Evolutionary conservation across 169 alveolate species (phyloP).

Genomic region (Cryptosporidium sp.): DNA sequence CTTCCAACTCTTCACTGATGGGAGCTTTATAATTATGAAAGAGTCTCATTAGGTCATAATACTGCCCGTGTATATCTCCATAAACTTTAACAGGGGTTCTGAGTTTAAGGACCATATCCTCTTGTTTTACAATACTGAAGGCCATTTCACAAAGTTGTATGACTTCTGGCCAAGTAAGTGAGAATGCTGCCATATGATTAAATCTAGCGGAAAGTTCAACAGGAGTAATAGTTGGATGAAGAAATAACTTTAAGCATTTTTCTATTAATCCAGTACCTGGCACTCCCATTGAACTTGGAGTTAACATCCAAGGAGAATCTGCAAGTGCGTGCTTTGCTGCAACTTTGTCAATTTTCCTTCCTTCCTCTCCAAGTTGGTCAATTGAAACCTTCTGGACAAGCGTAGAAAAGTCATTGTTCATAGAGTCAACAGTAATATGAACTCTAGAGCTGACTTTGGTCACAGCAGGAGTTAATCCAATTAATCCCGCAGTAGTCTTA

Average conservation of each 20-base stretch:
- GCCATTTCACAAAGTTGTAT: constrained; percentile 81
- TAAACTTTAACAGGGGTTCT: constrained; percentile 97
- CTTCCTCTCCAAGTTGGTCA: constrained; percentile 91
- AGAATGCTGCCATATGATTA: constrained; percentile 47
- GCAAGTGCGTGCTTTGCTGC: constrained; percentile 81
- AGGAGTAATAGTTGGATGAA: constrained; percentile 66
- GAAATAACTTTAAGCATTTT: constrained; percentile 53
- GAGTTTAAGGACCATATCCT: constrained; percentile 96
- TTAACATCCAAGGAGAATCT: constrained; percentile 62
- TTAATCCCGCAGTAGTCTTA: constrained; percentile 70
- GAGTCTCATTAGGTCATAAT: constrained; percentile 97
- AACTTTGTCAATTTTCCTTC: constrained; percentile 87
- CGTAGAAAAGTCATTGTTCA: constrained; percentile 86
- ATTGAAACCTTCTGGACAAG: constrained; percentile 89
- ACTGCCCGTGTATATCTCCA: constrained; percentile 99
- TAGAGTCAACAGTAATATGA: constrained; percentile 61
- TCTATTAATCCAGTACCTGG: constrained; percentile 62
- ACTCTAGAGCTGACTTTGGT: constrained; percentile 71
- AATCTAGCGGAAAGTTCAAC: constrained; percentile 72
- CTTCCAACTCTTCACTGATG: constrained; percentile 87
- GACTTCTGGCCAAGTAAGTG: constrained; percentile 85
- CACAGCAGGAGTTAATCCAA: constrained; percentile 53
- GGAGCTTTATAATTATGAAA: constrained; percentile 90
- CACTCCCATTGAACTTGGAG: constrained; percentile 41
- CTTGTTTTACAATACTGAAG: constrained; percentile 88